Evolutionary conservation across 306 rosid species (phyloP), one percentile per base, ranked within the genome.

Genomic region (Mimosa bimucronata): DNA sequence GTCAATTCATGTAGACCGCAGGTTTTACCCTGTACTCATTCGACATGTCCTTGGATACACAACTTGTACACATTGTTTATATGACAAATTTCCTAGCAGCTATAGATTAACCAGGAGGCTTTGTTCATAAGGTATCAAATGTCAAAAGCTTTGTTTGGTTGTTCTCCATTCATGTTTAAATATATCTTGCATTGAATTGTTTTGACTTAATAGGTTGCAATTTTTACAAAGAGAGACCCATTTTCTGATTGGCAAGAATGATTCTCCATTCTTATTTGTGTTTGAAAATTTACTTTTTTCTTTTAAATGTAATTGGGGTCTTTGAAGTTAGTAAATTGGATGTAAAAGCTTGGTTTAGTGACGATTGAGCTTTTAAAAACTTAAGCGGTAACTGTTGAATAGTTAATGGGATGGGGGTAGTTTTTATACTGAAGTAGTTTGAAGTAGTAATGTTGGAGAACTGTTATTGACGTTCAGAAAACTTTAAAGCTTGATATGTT

Each of bases 141-240:
- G 85, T 83, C 42, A 76, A 83, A 87, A 73, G 78, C 66, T 30
- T 82, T 88, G 89, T 92, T 83, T 73, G 83, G 90, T 85, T 89
- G 85, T 90, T 77, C 80, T 92, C 89, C 86, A 83, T 86, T 77
- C 55, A 82, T 82, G 80, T 21, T 28, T 21, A 21, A 55, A 55
- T 25, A 55, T 55, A 6, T 23, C 65, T 25, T 25, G 31, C 31
- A 25, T 58, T 23, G 18, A 9, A 58, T 10, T 58, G 18, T 21
- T 58, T 23, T 3, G 65, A 10, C 9, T 58, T 12, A 58, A 25
- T 6, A 10, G 5, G 16, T 23, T 58, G 7, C 26, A 2, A 12
- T 25, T 25, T 25, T n/a, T n/a, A n/a, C n/a, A n/a, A n/a, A n/a
- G n/a, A 19, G 89, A 57, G 64, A 57, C 64, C 29, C 9, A 9